phyloP scores from a whole-genome alignment of 148 eudicot genomes.

The Rhododendron kiyosumense region DNA sequence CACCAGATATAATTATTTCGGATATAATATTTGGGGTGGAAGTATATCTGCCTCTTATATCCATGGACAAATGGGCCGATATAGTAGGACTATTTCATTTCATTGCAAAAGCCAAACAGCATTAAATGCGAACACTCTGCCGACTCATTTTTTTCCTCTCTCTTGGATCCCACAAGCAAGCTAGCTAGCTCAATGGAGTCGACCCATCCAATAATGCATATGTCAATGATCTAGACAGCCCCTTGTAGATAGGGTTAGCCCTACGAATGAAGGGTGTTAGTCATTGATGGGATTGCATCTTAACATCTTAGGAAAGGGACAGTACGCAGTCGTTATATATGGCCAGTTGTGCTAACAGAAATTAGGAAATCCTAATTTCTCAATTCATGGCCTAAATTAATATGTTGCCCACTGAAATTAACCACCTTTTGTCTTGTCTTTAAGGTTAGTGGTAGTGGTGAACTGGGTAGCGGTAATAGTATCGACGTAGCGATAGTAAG shows the following conservation, averaged over 20 bases:
- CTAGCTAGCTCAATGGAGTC: not conserved
- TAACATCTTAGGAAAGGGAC: not conserved
- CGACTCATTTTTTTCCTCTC: not conserved
- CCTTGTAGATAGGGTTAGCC: not conserved
- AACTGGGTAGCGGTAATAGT: too few relatives aligned
- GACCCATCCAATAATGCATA: not conserved
- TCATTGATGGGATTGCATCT: not conserved
- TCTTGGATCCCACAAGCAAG: not conserved
- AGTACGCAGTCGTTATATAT: not conserved
- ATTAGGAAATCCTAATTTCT: not conserved
- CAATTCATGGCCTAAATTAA: too few relatives aligned
- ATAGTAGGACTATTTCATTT: not conserved
- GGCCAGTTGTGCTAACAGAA: not conserved
- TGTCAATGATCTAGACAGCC: not conserved
- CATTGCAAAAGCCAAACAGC: not conserved
- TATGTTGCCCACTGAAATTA: not conserved
- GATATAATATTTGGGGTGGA: too few relatives aligned
- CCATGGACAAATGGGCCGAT: not conserved
- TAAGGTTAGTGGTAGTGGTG: too few relatives aligned
- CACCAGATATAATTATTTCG: too few relatives aligned
- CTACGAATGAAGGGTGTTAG: not conserved
- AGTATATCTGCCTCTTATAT: too few relatives aligned
- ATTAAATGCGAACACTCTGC: not conserved
- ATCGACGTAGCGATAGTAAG: too few relatives aligned
- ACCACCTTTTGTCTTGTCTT: not conserved